Evolutionary conservation across 2,329 filamentous ascomycete species (phyloP).

Genomic region (Elsinoe perseae): DNA sequence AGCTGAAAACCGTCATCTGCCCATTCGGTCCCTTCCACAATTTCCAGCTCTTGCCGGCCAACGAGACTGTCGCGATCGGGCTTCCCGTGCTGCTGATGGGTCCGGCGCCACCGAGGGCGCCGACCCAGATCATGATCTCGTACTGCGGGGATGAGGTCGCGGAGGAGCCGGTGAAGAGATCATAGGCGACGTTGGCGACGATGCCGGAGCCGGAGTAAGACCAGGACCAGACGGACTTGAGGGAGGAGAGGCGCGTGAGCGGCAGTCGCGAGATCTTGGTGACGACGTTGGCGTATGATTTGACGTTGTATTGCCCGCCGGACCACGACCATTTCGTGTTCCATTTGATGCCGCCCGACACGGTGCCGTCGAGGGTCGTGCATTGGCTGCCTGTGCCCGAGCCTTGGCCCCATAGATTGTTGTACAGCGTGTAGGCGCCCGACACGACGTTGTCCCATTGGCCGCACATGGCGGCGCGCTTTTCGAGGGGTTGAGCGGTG

Average conservation of each 20-base stretch:
- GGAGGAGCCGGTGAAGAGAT: constrained; percentile 50
- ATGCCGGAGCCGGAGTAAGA: constrained; percentile 43
- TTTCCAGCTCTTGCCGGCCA: constrained; percentile 50
- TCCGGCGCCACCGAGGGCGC: constrained; percentile 49
- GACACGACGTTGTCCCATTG: constrained; percentile 26
- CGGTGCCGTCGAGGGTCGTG: constrained; percentile 36
- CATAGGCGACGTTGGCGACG: constrained; percentile 54
- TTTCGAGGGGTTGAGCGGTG: constrained; percentile 20
- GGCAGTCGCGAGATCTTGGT: constrained; percentile 22
- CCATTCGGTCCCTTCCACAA: constrained; percentile 56
- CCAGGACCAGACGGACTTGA: constrained; percentile 42
- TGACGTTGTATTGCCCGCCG: constrained; percentile 31
- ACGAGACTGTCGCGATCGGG: constrained; percentile 46
- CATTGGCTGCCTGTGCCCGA: constrained; percentile 42
- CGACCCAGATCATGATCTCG: constrained; percentile 62
- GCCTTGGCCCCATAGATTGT: constrained; percentile 39
- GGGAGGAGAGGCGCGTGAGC: constrained; percentile 33
- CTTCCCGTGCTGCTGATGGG: constrained; percentile 49
- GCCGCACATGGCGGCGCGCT: constrained; percentile 24
- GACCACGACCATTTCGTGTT: constrained; percentile 32
- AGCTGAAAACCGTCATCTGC: constrained; percentile 53
- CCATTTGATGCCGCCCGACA: constrained; percentile 34
- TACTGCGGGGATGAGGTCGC: constrained; percentile 44
- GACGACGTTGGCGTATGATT: constrained; percentile 39
- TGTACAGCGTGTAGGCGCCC: constrained; percentile 30